Evolutionary conservation across 495 filamentous ascomycete genomes (phyloP).

Genomic region (Diplogelasinospora grovesii): DNA sequence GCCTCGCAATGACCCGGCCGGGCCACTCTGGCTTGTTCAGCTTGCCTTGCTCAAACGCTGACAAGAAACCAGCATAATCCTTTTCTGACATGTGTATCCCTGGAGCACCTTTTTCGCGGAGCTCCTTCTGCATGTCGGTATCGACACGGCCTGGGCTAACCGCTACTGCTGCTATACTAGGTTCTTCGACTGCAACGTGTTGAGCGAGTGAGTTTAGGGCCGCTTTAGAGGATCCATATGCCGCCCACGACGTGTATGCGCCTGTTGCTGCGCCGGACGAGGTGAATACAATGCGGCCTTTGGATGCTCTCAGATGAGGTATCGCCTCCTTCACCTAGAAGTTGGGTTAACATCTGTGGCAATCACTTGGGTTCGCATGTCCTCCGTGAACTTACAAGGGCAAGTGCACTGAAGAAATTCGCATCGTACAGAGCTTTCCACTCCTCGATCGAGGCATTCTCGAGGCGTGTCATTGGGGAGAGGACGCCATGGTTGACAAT

Average conservation of each 20-base stretch:
- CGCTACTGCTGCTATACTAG: slow-evolving; percentile 59
- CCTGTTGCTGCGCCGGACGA: slow-evolving; percentile 67
- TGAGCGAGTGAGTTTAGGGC: slow-evolving; percentile 75
- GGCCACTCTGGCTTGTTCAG: slow-evolving; percentile 79
- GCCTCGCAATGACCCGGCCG: slow-evolving; percentile 74
- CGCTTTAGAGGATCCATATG: slow-evolving; percentile 82
- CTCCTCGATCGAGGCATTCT: slow-evolving; percentile 54
- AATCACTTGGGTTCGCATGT: too few relatives aligned
- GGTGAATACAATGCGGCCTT: slow-evolving; percentile 66
- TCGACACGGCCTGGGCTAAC: slow-evolving; percentile 82
- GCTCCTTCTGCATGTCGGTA: slow-evolving; percentile 85
- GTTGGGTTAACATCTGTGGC: slow-evolving; percentile 3
- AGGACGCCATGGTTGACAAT: slow-evolving; percentile 85
- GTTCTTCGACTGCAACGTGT: slow-evolving; percentile 73
- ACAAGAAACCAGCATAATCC: slow-evolving; percentile 61
- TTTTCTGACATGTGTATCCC: slow-evolving; percentile 54
- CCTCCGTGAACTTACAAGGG: slow-evolving; percentile 51
- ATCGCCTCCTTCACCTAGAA: slow-evolving; percentile 65
- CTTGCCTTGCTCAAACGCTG: slow-evolving; percentile 57
- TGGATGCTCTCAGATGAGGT: slow-evolving; percentile 58
- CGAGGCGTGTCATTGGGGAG: slow-evolving; percentile 67
- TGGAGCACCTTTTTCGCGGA: slow-evolving; percentile 60
- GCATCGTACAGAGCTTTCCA: slow-evolving; percentile 75
- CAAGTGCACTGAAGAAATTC: slow-evolving; percentile 76
- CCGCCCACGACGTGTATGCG: slow-evolving; percentile 67